Evolutionary conservation across 108 stramenopile species (phyloP).

Genomic region (Cyclotella cryptica): DNA sequence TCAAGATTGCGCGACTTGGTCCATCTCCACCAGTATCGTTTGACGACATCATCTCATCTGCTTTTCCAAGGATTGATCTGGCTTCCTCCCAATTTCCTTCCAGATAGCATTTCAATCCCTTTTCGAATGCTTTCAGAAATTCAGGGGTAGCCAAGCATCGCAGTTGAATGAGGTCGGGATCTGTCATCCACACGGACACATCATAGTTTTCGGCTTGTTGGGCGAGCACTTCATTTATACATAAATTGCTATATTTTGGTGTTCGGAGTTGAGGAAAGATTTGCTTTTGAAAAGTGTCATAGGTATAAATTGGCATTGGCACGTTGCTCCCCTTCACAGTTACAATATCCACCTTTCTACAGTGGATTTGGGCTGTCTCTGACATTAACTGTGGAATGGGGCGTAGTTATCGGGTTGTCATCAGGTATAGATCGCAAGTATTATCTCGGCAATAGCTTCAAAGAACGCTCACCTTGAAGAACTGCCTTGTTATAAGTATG

Average conservation of each 20-base stretch:
- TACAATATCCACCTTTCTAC: constrained; percentile 80
- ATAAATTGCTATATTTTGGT: constrained; percentile 74
- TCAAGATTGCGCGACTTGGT: constrained; percentile 76
- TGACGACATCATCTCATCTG: constrained; percentile 84
- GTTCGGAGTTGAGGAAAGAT: constrained; percentile 77
- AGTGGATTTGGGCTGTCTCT: constrained; percentile 59
- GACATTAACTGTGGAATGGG: constrained; percentile 63
- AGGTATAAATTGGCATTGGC: constrained; percentile 77
- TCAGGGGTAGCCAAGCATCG: constrained; percentile 80
- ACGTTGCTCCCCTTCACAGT: constrained; percentile 87
- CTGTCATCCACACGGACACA: constrained; percentile 71
- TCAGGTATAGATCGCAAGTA: neutral
- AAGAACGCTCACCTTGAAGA: constrained; percentile 32
- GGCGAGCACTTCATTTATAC: constrained; percentile 48
- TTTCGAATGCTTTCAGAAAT: constrained; percentile 70
- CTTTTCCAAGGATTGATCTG: constrained; percentile 57
- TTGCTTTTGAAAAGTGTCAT: constrained; percentile 76
- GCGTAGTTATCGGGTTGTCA: neutral
- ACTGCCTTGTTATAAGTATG: constrained; percentile 63
- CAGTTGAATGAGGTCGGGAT: constrained; percentile 85
- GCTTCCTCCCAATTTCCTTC: constrained; percentile 83
- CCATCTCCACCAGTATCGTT: constrained; percentile 87
- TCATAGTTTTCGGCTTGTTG: constrained; percentile 74
- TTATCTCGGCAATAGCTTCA: neutral
- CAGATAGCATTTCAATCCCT: constrained; percentile 74